These are phyloP conservation scores for Talaromyces pinophilus DNA, from an alignment of 2,329 filamentous ascomycete species.

Conservation along the genomic window DNA sequence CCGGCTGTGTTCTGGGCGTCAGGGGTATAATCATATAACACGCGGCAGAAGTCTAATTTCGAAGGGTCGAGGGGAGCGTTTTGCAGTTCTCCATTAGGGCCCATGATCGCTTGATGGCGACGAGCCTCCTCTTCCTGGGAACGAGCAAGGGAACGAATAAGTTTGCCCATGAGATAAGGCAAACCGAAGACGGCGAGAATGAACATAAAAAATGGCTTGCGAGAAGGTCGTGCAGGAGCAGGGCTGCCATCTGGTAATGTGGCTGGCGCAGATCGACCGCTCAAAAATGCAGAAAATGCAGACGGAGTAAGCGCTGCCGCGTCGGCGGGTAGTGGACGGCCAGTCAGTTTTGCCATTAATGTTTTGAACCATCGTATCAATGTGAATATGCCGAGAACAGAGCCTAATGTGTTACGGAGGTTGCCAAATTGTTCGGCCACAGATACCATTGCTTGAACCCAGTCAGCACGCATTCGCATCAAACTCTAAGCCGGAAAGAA, in stretches of 20 bases:
- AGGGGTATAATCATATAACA: conserved; percentile 90
- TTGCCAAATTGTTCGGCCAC: conserved; percentile 97
- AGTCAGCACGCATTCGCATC: background rate
- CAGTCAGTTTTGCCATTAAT: conserved; percentile 86
- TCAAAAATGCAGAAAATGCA: conserved; percentile 87
- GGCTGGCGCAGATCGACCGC: conserved; percentile 54
- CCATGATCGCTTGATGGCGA: conserved; percentile 54
- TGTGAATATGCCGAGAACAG: conserved; percentile 92
- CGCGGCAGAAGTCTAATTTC: conserved; percentile 94
- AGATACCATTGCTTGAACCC: conserved; percentile 84
- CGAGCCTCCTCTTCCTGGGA: conserved; percentile 76
- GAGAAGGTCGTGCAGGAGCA: conserved; percentile 71
- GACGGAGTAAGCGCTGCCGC: conserved; percentile 84
- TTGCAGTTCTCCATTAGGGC: conserved; percentile 51
- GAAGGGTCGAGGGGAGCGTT: conserved; percentile 70
- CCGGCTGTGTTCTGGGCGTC: conserved; percentile 65
- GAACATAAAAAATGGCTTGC: conserved; percentile 96
- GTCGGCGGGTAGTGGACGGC: conserved; percentile 83
- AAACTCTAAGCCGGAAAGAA: background rate
- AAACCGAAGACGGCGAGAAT: conserved; percentile 90
- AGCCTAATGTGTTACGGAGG: conserved; percentile 87
- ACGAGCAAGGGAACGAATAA: conserved; percentile 80
- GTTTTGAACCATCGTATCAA: conserved; percentile 93
- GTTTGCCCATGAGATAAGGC: conserved; percentile 94
- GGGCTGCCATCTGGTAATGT: conserved; percentile 66